A percentile compares a stretch with the other conserved stretches of the same genome.
These are phyloP conservation scores for Paramecium octaurelia DNA, from an alignment of 73 alveolate genomes.

Conservation along the genomic window DNA sequence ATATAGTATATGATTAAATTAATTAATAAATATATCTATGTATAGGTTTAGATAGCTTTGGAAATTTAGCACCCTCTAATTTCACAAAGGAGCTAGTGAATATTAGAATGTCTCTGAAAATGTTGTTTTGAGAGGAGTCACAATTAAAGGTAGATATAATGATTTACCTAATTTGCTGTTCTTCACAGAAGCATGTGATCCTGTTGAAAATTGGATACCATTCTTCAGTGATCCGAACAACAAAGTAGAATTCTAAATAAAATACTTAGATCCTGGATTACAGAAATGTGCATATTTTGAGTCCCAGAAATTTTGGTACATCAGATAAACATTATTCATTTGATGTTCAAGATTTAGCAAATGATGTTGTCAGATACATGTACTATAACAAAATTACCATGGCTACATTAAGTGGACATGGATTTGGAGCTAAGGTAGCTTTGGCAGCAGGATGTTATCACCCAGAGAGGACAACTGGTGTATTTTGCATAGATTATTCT, in stretches of 20 bases:
- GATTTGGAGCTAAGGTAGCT: conserved; percentile 89
- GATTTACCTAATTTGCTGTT: conserved; percentile 82
- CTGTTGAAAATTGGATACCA: conserved; percentile 73
- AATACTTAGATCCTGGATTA: conserved; percentile 41
- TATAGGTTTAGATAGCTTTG: background rate
- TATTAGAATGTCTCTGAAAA: conserved; percentile 62
- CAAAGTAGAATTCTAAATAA: conserved; percentile 29
- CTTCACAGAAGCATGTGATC: conserved; percentile 77
- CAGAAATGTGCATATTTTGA: conserved; percentile 75
- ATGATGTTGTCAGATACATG: conserved; percentile 81
- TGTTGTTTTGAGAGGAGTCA: conserved; percentile 78
- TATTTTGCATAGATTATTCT: conserved; percentile 76
- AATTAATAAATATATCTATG: background rate
- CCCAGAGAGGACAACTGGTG: conserved; percentile 82
- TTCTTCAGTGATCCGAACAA: conserved; percentile 74
- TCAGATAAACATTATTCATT: conserved; percentile 79
- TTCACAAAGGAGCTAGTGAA: conserved; percentile 60
- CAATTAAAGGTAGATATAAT: conserved; percentile 67
- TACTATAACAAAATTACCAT: conserved; percentile 70
- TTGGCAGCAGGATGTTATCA: conserved; percentile 78
- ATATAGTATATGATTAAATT: background rate
- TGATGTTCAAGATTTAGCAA: conserved; percentile 71
- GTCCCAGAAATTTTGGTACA: conserved; percentile 82
- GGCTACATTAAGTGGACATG: conserved; percentile 89
- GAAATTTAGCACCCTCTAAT: conserved; percentile 21